Base-by-base conservation (phyloP, 768 basidiomycete species). In the Lentinula edodes region DNA sequence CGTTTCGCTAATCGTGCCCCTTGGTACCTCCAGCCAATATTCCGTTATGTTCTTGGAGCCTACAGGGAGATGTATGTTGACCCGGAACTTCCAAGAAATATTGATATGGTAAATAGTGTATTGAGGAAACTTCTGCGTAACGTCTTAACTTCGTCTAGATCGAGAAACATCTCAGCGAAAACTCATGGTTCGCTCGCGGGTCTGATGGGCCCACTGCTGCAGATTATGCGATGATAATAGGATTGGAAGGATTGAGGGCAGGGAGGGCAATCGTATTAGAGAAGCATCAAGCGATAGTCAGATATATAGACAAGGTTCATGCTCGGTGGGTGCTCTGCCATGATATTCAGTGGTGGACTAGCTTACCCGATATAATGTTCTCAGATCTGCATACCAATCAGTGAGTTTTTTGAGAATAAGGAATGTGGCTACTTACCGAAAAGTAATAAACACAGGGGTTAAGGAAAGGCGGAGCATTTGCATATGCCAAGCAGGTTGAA, bases 181-280 rank as follows among this genome's bases (percentile, higher is more conserved):
- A 59, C 18, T 32, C n/a, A 20, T 59, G 58, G 58, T 59, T 59
- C 18, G 58, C 58, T 46, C 34, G 45, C 13, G 58, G 58, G 50
- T 59, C 58, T 9, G 20, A 56, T 32, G 46, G 23, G 8, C 58
- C 58, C 15, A 59, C 58, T 23, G 41, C 45, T 20, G 58, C 58
- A 36, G 58, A 59, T 15, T 59, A 35, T 28, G 45, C 58, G 5
- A 59, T 59, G 58, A 51, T 39, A 23, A 50, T 43, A 39, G 58
- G 45, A 34, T 20, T 59, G 5, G 58, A 59, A 50, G 48, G 32
- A 5, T 50, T 59, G 45, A 13, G 10, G 34, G 35, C 34, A 8
- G 32, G 45, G 36, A 59, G 38, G 28, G 41, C 34, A 42, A 38
- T 45, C 10, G 16, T 23, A 16, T 15, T 13, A 28, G 13, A 43